These are phyloP conservation scores for Claviceps sorghi DNA, from an alignment of 2,329 filamentous ascomycete species.

Conservation along the genomic window DNA sequence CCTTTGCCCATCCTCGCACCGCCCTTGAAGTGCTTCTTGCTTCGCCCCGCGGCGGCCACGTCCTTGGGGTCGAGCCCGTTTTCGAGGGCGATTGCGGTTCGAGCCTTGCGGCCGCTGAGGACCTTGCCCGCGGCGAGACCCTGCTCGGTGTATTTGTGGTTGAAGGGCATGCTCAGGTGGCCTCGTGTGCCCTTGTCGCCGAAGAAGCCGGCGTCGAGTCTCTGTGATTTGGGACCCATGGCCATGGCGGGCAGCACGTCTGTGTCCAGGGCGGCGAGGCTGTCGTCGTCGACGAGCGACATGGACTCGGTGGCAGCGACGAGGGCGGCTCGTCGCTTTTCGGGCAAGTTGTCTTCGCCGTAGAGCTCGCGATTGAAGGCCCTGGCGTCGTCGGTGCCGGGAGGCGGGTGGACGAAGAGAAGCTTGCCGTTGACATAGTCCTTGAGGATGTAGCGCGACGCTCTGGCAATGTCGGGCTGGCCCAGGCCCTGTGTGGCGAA, in stretches of 20 bases:
- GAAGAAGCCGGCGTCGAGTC: conserved; percentile 85
- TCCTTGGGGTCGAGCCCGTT: conserved; percentile 74
- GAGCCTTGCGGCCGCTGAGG: conserved; percentile 70
- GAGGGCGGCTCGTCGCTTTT: conserved; percentile 59
- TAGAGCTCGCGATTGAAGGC: conserved; percentile 88
- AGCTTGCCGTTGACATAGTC: conserved; percentile 97
- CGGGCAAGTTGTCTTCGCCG: conserved; percentile 65
- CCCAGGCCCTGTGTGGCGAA: conserved; percentile 83
- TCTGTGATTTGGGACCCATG: conserved; percentile 57
- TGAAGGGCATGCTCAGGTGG: conserved; percentile 69
- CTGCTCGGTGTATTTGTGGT: conserved; percentile 76
- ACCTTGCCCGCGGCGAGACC: conserved; percentile 45
- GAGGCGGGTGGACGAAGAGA: conserved; percentile 80
- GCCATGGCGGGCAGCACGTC: conserved; percentile 34
- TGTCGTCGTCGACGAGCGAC: conserved; percentile 22
- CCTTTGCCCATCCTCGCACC: conserved; percentile 46
- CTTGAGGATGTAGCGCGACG: conserved; percentile 79
- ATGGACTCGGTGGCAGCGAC: conserved; percentile 33
- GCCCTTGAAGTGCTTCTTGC: conserved; percentile 95
- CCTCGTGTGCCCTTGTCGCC: conserved; percentile 47
- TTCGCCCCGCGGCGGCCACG: conserved; percentile 41
- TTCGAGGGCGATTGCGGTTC: conserved; percentile 67
- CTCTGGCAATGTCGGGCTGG: conserved; percentile 84
- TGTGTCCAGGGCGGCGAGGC: conserved; percentile 18
- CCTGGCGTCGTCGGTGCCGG: conserved; percentile 50